A percentile compares a stretch with the other conserved stretches of the same genome.
phyloP scores from a whole-genome alignment of 768 basidiomycete genomes.

The Daedalea quercina region DNA sequence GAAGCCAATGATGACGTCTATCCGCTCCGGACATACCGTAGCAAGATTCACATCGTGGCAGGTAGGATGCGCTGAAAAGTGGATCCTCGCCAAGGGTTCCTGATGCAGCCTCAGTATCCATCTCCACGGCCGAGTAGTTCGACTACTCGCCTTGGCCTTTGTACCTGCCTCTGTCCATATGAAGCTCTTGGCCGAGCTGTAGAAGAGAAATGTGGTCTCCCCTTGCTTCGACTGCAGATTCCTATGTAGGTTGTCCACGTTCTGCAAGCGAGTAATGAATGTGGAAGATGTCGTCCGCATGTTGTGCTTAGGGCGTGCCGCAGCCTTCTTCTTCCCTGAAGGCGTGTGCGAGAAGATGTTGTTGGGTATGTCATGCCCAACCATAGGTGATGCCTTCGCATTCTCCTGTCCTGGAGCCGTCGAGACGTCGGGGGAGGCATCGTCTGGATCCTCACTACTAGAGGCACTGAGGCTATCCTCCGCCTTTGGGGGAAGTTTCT shows the following conservation, averaged over 20 bases:
- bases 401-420: constrained; percentile 21
- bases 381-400: constrained; percentile 27
- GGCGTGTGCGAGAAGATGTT: constrained; percentile 57
- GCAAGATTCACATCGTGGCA: constrained; percentile 82
- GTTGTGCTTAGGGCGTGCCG: constrained; percentile 80
- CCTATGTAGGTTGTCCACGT: constrained; percentile 68
- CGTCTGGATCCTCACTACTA: constrained; percentile 77
- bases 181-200: constrained; percentile 79
- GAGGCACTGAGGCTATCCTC: constrained; percentile 67
- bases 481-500: constrained; percentile 3
- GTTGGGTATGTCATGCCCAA: constrained; percentile 39
- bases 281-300: constrained; percentile 88
- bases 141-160: constrained; percentile 63
- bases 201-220: constrained; percentile 83
- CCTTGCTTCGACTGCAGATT: constrained; percentile 71
- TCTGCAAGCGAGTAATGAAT: constrained; percentile 85
- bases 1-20: constrained; percentile 92
- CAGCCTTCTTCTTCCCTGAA: constrained; percentile 55
- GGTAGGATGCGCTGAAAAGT: constrained; percentile 83
- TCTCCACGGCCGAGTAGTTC: constrained; percentile 2
- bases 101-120: constrained; percentile 23
- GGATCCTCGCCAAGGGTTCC: constrained; percentile 84
- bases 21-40: constrained; percentile 69
- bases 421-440: constrained; percentile 33
- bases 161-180: constrained; percentile 84